Base-by-base conservation (phyloP, 805 yeast species). In the Sugiyamaella smithiae region DNA sequence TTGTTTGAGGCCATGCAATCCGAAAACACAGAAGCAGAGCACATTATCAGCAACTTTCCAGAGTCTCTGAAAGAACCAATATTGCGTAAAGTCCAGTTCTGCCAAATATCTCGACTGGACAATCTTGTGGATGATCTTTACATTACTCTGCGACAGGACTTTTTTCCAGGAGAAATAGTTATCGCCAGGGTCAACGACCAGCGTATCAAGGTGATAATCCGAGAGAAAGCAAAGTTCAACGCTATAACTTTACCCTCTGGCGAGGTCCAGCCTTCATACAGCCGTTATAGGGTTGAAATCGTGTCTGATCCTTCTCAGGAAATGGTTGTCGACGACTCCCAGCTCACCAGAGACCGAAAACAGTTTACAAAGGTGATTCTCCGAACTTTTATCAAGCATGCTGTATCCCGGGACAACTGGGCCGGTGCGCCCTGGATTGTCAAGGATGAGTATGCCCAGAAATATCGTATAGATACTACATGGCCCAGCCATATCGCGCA, bases 341-440 rank as follows among this genome's bases (percentile, higher is more conserved):
- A 85, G 57, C 79, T 93, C 19, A 71, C 84, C 28, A 75, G 99
- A 55, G 97, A 91, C 62, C 75, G 97, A 52, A 84, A 84, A 52
- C 76, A 84, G 46, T 90, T 89, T 69, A 90, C 97, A 7, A 93
- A 91, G 66, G 84, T 90, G 80, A 76, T 85, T 46, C 85, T 93
- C 31, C 85, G 90, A 64, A 84, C 96, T n/a, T 83, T 93, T 63
- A 75, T 90, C 63, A 86, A 90, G 67, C 75, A 86, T 63, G 77
- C 88, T 40, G 76, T 88, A 63, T 74, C 85, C 5, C 79, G 96
- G 48, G 86, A 90, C 1, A 25, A 26, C 23, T 87, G 85, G 73
- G 73, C 83, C 37, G 97, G 98, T 2, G 91, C 97, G 2, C 98
- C 98, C 2, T 93, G 98, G 98, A 81, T 91, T 17, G 93, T 93